These are phyloP conservation scores for Clausena lansium DNA, from an alignment of 345 rosid genomes.

Conservation along the genomic window DNA sequence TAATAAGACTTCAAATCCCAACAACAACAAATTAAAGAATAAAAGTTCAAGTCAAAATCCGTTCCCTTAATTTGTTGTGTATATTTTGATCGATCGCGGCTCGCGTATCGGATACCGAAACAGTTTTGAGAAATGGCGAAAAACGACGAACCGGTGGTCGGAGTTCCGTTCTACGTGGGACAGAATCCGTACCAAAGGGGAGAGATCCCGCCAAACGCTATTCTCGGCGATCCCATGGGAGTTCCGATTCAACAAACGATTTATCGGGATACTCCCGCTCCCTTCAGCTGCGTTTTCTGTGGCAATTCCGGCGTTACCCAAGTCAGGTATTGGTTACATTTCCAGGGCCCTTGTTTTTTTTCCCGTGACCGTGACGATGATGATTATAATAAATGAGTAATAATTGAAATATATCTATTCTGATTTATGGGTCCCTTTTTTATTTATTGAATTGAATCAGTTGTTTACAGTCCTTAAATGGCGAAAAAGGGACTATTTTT, in stretches of 20 bases:
- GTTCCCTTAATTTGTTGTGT: no score
- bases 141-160: conserved; percentile 55
- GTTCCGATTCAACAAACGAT: conserved; percentile 83
- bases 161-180: conserved; percentile 66
- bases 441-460: background rate
- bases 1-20: background rate
- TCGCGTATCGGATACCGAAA: background rate
- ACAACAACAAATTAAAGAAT: background rate
- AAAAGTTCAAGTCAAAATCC: background rate
- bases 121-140: conserved; percentile 38
- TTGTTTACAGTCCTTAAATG: background rate
- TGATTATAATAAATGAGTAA: no score
- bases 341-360: no score
- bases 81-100: background rate
- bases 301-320: conserved; percentile 76
- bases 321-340: conserved; percentile 44
- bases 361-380: background rate
- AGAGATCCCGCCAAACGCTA: conserved; percentile 65
- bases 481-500: background rate
- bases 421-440: background rate
- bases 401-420: background rate
- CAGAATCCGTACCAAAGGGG: conserved; percentile 77
- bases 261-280: conserved; percentile 92
- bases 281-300: conserved; percentile 74
- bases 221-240: conserved; percentile 70